phyloP scores from a whole-genome alignment of 371 early-diverging fungal genomes.

The Mortierella sp. region DNA sequence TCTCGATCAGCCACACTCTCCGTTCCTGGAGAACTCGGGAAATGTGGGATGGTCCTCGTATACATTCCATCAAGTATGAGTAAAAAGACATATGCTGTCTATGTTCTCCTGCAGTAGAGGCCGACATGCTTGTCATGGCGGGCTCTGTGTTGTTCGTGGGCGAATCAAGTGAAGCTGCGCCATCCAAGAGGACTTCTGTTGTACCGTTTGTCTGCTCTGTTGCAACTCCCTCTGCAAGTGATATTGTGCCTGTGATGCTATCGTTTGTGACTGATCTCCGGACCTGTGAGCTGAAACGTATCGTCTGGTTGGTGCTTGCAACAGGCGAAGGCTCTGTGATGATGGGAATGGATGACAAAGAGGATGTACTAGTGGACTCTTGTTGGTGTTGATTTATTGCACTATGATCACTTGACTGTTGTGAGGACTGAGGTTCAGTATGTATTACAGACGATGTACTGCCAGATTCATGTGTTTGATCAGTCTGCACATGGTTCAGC shows the following conservation, averaged over 20 bases:
- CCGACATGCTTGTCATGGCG: neutral
- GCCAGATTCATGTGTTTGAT: constrained; percentile 9
- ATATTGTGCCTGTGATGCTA: neutral
- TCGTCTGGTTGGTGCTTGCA: neutral
- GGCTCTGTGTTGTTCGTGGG: neutral
- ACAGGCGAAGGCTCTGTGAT: neutral
- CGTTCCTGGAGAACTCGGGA: constrained; percentile 11
- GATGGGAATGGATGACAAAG: neutral
- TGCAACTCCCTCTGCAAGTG: neutral
- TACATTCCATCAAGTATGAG: neutral
- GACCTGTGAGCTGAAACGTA: neutral
- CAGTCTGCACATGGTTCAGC: neutral
- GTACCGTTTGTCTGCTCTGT: no score
- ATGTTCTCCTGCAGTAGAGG: neutral
- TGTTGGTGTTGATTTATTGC: neutral
- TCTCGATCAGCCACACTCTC: constrained; percentile 47
- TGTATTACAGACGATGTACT: neutral
- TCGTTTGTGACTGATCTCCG: neutral
- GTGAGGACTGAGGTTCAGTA: neutral
- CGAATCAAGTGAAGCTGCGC: neutral
- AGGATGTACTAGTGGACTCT: neutral
- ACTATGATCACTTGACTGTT: neutral
- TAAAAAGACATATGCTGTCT: neutral
- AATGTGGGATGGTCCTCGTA: constrained; percentile 3
- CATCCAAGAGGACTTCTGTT: neutral